A percentile compares a stretch with the other conserved stretches of the same genome.
These are phyloP conservation scores for Cryptosporidium tyzzeri DNA, from an alignment of 169 alveolate genomes.

Conservation along the genomic window DNA sequence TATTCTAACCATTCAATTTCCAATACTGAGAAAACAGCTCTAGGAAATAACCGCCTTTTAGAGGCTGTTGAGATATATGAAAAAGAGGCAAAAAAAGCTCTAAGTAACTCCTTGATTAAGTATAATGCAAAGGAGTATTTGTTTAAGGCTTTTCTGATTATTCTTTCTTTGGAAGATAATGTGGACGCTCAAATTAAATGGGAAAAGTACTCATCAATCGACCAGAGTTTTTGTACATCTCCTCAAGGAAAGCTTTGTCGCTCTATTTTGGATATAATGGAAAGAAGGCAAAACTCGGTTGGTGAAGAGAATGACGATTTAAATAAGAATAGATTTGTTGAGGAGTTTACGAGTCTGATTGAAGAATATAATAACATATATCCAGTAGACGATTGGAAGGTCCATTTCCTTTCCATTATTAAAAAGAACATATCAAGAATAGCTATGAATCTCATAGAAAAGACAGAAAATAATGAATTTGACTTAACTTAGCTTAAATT, in stretches of 20 bases:
- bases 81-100: slow-evolving; percentile 80
- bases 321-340: slow-evolving; percentile 19
- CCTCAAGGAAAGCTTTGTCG: slow-evolving; percentile 59
- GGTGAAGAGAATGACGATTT: slow-evolving; percentile 7
- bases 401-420: slow-evolving; percentile 49
- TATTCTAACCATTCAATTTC: not conserved
- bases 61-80: slow-evolving; percentile 78
- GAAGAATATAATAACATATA: slow-evolving; percentile 65
- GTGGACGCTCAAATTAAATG: slow-evolving; percentile 72
- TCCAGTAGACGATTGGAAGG: slow-evolving; percentile 72
- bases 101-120: slow-evolving; percentile 79
- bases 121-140: slow-evolving; percentile 82
- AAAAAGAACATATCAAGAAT: slow-evolving; percentile 30
- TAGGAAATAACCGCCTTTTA: slow-evolving; percentile 1
- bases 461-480: slow-evolving; percentile 53
- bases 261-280: slow-evolving; percentile 35
- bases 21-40: slow-evolving; percentile 61
- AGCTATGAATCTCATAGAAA: slow-evolving; percentile 24
- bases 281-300: slow-evolving; percentile 19
- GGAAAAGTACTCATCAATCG: slow-evolving; percentile 49
- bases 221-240: slow-evolving; percentile 27
- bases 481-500: slow-evolving; percentile 37
- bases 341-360: slow-evolving; percentile 39
- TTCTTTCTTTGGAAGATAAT: slow-evolving; percentile 53
- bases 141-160: slow-evolving; percentile 80